Evolutionary conservation across 441 rosid species (phyloP).

Genomic region (Croton laevigatus): DNA sequence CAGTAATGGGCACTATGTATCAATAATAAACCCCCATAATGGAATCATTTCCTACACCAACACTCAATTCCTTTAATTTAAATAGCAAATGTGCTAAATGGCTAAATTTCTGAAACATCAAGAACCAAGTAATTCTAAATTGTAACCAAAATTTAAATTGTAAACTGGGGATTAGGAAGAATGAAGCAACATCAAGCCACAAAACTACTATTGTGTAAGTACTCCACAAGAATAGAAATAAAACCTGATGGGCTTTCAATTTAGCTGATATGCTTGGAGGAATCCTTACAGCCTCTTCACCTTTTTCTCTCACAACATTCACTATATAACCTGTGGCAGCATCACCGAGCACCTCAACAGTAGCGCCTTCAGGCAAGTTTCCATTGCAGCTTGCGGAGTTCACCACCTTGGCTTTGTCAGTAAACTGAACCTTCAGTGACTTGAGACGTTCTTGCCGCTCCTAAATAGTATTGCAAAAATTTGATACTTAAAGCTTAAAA

Average conservation of each 20-base stretch:
- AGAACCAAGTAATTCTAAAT: not conserved
- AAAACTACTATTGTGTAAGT: constrained; percentile 4
- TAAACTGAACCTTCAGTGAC: constrained; percentile 72
- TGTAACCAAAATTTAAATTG: not conserved
- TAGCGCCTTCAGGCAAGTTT: constrained; percentile 61
- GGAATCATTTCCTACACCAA: not conserved
- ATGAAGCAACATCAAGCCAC: not conserved
- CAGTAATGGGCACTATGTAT: not conserved
- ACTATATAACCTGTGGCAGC: constrained; percentile 82
- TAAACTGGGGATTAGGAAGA: not conserved
- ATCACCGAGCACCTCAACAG: constrained; percentile 83
- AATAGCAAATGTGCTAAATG: constrained; percentile 5
- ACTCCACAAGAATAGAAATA: constrained; percentile 21
- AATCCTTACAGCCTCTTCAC: constrained; percentile 94
- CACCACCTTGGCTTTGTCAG: constrained; percentile 59
- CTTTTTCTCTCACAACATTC: constrained; percentile 97
- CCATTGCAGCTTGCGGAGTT: constrained; percentile 46
- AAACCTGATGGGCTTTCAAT: constrained; percentile 96
- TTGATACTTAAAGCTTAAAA: constrained; percentile 19
- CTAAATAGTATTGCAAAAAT: constrained; percentile 42
- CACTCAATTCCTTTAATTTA: not conserved
- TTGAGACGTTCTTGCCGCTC: constrained; percentile 98
- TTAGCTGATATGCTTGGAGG: constrained; percentile 87
- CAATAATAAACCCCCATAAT: not conserved
- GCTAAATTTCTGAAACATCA: not conserved